Conservation (phyloP, 805 yeast genomes). For the Yamadazyma kitorensis region DNA sequence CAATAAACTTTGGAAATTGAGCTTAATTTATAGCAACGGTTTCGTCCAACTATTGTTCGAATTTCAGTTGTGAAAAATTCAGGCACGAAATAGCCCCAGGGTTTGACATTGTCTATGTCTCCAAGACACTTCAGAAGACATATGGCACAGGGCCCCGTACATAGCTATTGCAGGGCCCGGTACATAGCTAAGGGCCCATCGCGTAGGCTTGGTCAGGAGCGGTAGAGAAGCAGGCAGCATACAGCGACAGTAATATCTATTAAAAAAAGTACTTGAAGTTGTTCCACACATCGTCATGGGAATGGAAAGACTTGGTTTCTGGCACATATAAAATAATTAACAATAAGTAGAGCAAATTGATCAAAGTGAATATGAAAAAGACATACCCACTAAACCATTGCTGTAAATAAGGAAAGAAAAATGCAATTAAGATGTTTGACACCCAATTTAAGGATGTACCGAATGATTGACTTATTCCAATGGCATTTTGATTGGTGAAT, state of each 20-base stretch:
- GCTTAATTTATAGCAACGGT: neutral
- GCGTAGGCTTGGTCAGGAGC: too few species aligned
- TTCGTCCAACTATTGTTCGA: too few species aligned
- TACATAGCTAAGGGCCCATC: too few species aligned
- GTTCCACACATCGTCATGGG: slow-evolving; percentile 29
- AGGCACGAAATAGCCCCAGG: too few species aligned
- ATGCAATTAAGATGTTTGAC: slow-evolving; percentile 32
- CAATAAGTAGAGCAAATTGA: slow-evolving; percentile 18
- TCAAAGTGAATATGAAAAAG: slow-evolving; percentile 25
- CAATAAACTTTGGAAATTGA: too few species aligned
- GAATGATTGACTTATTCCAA: slow-evolving; percentile 33
- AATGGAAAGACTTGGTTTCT: slow-evolving; percentile 28
- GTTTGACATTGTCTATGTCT: too few species aligned
- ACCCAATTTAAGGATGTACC: slow-evolving; percentile 37
- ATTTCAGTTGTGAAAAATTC: too few species aligned
- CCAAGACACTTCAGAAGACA: too few species aligned
- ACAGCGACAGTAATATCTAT: too few species aligned
- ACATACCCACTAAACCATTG: slow-evolving; percentile 24
- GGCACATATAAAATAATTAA: slow-evolving; percentile 25
- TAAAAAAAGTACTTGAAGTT: slow-evolving; percentile 8
- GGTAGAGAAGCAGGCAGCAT: too few species aligned
- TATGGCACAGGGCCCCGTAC: too few species aligned
- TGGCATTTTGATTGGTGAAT: slow-evolving; percentile 29
- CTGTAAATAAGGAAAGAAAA: slow-evolving; percentile 27
- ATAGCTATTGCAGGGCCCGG: too few species aligned